Percentiles rank a stretch among this genome's conserved stretches.
Conservation (phyloP, 225 moss, liverwort and hornwort genomes). For the Neckera pumila region DNA sequence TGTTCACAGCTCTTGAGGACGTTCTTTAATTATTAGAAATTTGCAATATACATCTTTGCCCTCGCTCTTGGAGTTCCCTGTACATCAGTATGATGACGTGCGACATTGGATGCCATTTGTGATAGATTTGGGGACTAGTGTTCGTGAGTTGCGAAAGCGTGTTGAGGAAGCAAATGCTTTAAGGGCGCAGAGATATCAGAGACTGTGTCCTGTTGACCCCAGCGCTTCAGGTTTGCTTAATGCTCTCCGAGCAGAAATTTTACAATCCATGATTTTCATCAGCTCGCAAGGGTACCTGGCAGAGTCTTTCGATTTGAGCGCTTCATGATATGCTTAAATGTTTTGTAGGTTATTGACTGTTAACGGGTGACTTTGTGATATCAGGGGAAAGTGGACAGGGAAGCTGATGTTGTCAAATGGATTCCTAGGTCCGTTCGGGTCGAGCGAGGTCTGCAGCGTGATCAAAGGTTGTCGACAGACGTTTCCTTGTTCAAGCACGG, state of each 20-base stretch:
- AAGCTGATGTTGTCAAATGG: neutral
- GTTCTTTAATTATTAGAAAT: neutral
- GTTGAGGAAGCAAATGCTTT: conserved; percentile 31
- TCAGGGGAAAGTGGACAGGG: conserved; percentile 9
- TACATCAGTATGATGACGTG: neutral
- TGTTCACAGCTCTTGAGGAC: neutral
- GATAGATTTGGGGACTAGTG: conserved; percentile 34
- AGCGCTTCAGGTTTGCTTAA: conserved; percentile 16
- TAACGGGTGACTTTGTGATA: neutral
- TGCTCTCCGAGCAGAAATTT: neutral
- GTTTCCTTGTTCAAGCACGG: neutral
- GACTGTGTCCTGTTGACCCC: conserved; percentile 2
- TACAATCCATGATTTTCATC: neutral
- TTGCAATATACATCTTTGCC: neutral
- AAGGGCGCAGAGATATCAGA: conserved; percentile 23
- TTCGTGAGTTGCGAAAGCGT: conserved; percentile 27
- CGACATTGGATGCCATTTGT: neutral
- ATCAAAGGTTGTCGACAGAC: neutral
- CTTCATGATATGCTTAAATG: neutral
- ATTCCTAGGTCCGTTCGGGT: neutral
- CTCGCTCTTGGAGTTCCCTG: neutral
- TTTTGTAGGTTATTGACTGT: neutral
- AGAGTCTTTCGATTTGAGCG: neutral
- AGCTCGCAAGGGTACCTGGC: neutral
- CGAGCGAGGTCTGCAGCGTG: neutral